phyloP scores from a whole-genome alignment of 1,139 yeast genomes.

The Candida sp. region DNA sequence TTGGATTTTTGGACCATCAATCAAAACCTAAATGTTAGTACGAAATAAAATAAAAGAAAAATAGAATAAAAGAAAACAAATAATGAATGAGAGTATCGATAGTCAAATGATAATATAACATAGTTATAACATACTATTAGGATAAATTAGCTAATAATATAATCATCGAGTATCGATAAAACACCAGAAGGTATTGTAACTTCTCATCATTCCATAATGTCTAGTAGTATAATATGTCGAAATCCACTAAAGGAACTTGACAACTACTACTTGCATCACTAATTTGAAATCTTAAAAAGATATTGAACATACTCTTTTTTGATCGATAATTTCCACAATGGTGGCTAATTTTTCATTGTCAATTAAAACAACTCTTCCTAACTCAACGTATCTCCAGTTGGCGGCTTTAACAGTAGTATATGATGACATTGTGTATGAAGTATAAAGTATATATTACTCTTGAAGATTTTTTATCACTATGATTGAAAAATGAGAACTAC shows the following conservation, averaged over 20 bases:
- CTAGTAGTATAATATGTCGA: too few species aligned
- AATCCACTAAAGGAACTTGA: too few species aligned
- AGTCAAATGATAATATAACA: not conserved
- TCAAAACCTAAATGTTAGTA: slow-evolving; percentile 61
- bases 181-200: not conserved
- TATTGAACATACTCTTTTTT: slow-evolving; percentile 82
- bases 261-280: too few species aligned
- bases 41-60: not conserved
- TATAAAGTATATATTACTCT: not conserved
- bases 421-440: slow-evolving; percentile 23
- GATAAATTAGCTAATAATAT: not conserved
- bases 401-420: slow-evolving; percentile 84
- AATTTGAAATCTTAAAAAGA: too few species aligned
- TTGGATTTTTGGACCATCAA: slow-evolving; percentile 95
- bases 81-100: not conserved
- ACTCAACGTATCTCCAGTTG: slow-evolving; percentile 99
- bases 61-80: not conserved
- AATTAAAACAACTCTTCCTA: slow-evolving; percentile 98
- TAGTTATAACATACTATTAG: not conserved
- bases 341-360: slow-evolving; percentile 84
- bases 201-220: too few species aligned
- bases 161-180: not conserved
- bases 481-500: slow-evolving; percentile 3
- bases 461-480: slow-evolving; percentile 7
- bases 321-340: slow-evolving; percentile 98